phyloP scores from a whole-genome alignment of 345 rosid genomes.

The Noccaea bulbosa region DNA sequence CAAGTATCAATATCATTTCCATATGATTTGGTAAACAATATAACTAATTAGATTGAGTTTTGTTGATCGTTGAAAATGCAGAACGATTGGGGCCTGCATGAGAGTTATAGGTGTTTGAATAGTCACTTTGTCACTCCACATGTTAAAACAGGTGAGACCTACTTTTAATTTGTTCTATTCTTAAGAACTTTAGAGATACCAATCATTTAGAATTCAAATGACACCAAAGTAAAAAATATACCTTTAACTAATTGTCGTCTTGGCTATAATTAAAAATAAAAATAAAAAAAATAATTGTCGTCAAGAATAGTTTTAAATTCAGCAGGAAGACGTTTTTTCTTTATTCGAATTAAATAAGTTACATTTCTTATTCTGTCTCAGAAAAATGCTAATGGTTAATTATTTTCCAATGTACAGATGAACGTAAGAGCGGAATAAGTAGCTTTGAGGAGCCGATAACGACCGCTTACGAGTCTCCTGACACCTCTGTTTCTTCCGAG shows the following conservation, averaged over 20 bases:
- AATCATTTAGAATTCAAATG: background rate
- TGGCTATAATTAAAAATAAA: too few relatives aligned
- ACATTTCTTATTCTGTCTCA: too few relatives aligned
- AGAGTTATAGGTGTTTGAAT: conserved; percentile 58
- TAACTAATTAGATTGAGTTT: background rate
- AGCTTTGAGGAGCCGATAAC: conserved; percentile 57
- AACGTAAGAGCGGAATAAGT: conserved; percentile 45
- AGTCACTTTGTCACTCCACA: conserved; percentile 39
- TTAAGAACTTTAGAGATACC: background rate
- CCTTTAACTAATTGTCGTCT: background rate
- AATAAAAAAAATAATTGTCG: too few relatives aligned
- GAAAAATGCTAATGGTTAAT: background rate
- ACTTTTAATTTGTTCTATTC: background rate
- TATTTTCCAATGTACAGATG: conserved; percentile 44
- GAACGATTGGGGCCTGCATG: conserved; percentile 65
- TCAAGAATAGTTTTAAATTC: background rate
- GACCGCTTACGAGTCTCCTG: conserved; percentile 43
- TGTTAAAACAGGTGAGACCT: conserved; percentile 47
- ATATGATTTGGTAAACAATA: conserved; percentile 28
- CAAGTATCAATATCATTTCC: conserved; percentile 31
- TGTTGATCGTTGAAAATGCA: conserved; percentile 40
- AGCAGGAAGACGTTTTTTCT: background rate
- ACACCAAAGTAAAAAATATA: background rate
- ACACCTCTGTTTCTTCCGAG: conserved; percentile 50
- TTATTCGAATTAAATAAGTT: too few relatives aligned